Percentiles rank a stretch among this genome's conserved stretches.
phyloP scores from a whole-genome alignment of 2,329 filamentous ascomycete species.

The Phialocephala subalpina region DNA sequence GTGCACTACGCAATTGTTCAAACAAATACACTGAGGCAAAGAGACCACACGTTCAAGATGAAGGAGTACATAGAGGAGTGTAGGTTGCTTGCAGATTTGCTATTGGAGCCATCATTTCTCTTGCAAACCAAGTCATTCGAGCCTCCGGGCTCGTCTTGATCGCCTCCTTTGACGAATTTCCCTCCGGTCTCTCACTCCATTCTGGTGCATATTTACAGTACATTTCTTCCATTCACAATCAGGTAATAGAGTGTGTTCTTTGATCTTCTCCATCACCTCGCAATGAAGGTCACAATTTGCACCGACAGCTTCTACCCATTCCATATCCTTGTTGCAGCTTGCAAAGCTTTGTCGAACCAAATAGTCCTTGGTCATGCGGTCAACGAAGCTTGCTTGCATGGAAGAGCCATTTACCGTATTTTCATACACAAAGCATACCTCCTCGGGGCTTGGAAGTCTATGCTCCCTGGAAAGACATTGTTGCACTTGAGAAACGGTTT shows the following conservation, averaged over 20 bases:
- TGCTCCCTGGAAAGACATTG: neutral
- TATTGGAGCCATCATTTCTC: no score
- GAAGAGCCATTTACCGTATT: neutral
- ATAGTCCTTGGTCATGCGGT: neutral
- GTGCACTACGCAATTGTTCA: no score
- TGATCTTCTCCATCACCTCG: neutral
- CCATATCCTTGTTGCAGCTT: neutral
- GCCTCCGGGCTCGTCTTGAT: no score
- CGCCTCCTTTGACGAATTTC: neutral
- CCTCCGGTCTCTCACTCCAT: neutral
- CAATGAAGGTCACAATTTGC: neutral
- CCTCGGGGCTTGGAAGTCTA: neutral
- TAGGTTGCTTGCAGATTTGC: no score
- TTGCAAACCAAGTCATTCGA: no score
- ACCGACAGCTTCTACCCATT: neutral
- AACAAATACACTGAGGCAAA: no score
- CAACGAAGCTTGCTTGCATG: neutral
- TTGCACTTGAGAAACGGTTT: neutral
- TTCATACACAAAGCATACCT: neutral
- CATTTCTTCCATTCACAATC: neutral
- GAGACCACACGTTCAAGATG: no score
- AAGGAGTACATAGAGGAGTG: no score
- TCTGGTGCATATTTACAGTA: neutral
- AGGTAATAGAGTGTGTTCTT: neutral
- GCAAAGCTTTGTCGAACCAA: neutral